phyloP scores from a whole-genome alignment of 495 filamentous ascomycete species.

The Aspergillus avenaceus region DNA sequence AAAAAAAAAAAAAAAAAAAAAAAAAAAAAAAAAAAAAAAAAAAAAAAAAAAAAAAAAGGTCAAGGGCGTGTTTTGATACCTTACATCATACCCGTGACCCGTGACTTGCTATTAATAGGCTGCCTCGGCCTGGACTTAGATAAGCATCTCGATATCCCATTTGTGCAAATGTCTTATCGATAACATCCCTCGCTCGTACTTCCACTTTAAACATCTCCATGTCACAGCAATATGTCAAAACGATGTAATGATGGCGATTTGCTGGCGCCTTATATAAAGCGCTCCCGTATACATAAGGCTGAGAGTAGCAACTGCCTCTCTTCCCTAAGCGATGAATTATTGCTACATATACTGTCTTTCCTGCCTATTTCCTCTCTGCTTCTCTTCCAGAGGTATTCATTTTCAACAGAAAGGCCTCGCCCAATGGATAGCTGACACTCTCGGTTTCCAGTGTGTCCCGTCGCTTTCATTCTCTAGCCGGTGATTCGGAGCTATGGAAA shows the following conservation, averaged over 20 bases:
- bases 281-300: conserved; percentile 25
- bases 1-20: no score
- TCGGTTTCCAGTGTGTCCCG: conserved; percentile 58
- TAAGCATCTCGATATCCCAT: no score
- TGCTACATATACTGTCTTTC: conserved; percentile 78
- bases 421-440: not conserved
- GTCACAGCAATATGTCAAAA: conserved; percentile 43
- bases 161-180: not conserved
- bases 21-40: no score
- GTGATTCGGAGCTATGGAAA: conserved; percentile 91
- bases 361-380: conserved; percentile 66
- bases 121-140: no score
- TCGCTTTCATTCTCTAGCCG: conserved; percentile 68
- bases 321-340: conserved; percentile 77
- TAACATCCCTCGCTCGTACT: not conserved
- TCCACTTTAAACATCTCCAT: not conserved
- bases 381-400: conserved; percentile 57
- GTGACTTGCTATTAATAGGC: no score
- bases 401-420: not conserved
- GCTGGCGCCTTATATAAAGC: conserved; percentile 28
- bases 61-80: not conserved
- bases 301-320: conserved; percentile 45
- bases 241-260: conserved; percentile 25
- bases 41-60: no score
- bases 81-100: not conserved